Evolutionary conservation across 768 basidiomycete genomes (phyloP), one percentile per base, ranked within the genome.

Genomic region (Boletus pseudopeckii): DNA sequence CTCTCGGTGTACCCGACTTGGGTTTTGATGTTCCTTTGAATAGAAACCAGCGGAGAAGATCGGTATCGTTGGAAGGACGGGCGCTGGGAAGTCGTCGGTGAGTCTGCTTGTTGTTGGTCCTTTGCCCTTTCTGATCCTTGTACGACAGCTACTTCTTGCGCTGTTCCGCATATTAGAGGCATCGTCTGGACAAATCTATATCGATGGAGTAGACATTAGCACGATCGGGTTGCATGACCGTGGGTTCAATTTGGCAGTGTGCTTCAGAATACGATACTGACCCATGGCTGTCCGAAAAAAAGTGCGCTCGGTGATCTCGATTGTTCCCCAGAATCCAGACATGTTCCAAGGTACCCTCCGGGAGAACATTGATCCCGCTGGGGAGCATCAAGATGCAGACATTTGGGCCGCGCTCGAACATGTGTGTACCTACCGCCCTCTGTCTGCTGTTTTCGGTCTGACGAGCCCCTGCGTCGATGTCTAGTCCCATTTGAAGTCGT

Each of bases 341-440:
- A 63, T 87, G 22, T 86, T 86, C 56, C 84, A 85, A 64, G 88
- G 88, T 4, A 85, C 85, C 0, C 70, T 92, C 14, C 80, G 92
- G 50, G 85, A 92, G 60, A 97, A 97, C 64, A 87, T 97, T 52
- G 95, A 97, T 68, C 95, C 94, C 9, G 79, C 88, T 17, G 86
- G 87, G 1, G 74, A 78, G 53, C 73, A 90, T 55, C 74, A 78
- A 17, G 95, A 98, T 69, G 79, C 72, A 2, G 87, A 91, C 55
- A 90, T 98, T 24, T 98, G 96, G 96, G 72, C 72, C 14, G 91
- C 95, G 10, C 77, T 98, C 32, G 81, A 83, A 56, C 88, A 94
- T 69, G 79, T 76, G 13, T 8, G 62, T 56, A 7, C 18, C 33
- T 15, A 1, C 2, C 4, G 11, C 15, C 8, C 2, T 22, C 8